phyloP scores from a whole-genome alignment of 2,329 filamentous ascomycete species.

The Cytospora mali region DNA sequence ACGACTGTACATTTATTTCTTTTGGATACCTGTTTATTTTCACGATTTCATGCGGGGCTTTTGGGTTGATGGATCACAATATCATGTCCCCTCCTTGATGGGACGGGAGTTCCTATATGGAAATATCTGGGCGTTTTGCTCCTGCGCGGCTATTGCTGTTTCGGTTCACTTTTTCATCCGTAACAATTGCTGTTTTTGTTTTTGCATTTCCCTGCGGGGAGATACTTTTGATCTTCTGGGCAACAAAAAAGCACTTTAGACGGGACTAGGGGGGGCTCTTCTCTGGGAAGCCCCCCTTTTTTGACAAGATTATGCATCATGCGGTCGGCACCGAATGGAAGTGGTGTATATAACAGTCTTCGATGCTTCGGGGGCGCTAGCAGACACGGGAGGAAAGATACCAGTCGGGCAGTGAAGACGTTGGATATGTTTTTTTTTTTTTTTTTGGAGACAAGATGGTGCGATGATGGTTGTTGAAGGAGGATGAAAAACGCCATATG shows the following conservation, averaged over 20 bases:
- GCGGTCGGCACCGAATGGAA: conserved; percentile 20
- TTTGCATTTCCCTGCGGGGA: conserved; percentile 15
- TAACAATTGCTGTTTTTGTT: conserved; percentile 26
- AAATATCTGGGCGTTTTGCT: conserved; percentile 22
- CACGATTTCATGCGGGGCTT: conserved; percentile 25
- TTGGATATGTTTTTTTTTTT: conserved; percentile 3
- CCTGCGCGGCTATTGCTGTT: conserved; percentile 12
- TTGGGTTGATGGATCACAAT: conserved; percentile 5
- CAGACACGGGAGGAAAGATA: conserved; percentile 24
- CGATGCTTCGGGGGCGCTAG: conserved; percentile 19
- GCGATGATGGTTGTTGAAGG: conserved; percentile 4
- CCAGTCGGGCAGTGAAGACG: conserved; percentile 10
- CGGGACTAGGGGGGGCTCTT: conserved; percentile 9
- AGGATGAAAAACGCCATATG: conserved; percentile 10
- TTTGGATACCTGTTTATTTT: conserved; percentile 28
- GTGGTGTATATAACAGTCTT: conserved; percentile 23
- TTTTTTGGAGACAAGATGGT: too few relatives aligned
- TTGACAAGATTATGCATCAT: conserved; percentile 19
- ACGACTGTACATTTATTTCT: conserved; percentile 27
- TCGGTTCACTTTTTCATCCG: conserved; percentile 17
- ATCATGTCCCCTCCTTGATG: conserved; percentile 21
- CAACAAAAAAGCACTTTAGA: conserved; percentile 27
- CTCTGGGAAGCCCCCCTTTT: not conserved
- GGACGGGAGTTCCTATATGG: conserved; percentile 24
- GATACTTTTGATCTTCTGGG: conserved; percentile 15